Base-by-base conservation (phyloP, 1,284 basidiomycete genomes). In the Puccinia triticina region DNA sequence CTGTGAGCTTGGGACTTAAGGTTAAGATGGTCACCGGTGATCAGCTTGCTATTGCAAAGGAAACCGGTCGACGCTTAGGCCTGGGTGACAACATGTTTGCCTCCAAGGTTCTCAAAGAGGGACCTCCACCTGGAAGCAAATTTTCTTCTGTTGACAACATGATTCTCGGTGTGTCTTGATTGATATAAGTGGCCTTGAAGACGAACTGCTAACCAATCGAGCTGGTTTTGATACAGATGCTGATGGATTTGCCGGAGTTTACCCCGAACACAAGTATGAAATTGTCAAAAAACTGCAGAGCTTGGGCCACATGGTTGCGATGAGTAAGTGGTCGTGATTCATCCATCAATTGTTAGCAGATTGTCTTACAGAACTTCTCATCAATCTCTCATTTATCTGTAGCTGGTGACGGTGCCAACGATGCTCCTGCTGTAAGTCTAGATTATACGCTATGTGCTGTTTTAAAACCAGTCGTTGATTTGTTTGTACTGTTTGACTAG, bases 11-110 rank as follows among this genome's bases (percentile, higher is more conserved):
- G 87, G 96, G 96, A 89, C 95, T 98, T 85, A 93, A 93, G 88
- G 96, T 98, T 88, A 98, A 98, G 93, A 98, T 98, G 96, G 95
- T 98, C 84, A 98, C 96, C 72, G 96, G 96, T 91, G 96, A 98
- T 88, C 95, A 98, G 90, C 94, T 98, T 87, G 96, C 96, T 85
- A 98, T 98, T 83, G 96, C 96, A 83, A 98, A 98, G 91, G 96
- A 98, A 89, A 98, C 96, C 84, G 96, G 96, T 85, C 93, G 95
- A 89, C 93, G 95, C 90, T 94, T 98, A 83, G 96, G 96, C 86
- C 90, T 94, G 84, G 94, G 94, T 88, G 94, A 96, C 89, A 94
- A 96, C 91, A 96, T 97, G 94, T 96, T 95, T 91, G 92, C 93
- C 84, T 92, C 94, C 85, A 95, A 95, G 91, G 94, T 96, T 67